Conservation (phyloP, 257 asterid genomes). For the Forsythia suspensa region DNA sequence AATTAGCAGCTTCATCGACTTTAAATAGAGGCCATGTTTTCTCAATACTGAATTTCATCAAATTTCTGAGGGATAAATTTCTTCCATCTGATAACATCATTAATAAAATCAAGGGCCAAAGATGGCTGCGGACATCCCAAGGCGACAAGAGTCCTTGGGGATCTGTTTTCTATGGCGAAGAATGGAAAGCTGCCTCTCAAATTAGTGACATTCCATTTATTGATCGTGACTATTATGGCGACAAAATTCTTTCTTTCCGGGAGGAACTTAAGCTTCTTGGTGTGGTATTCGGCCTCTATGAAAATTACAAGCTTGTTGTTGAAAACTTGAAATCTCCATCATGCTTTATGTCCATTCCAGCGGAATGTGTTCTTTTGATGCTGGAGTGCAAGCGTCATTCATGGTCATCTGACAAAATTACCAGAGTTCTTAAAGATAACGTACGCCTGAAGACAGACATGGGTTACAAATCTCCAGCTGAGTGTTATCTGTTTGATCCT, state of each 20-base stretch:
- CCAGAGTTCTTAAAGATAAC: slow-evolving; percentile 11
- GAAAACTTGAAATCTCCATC: slow-evolving; percentile 29
- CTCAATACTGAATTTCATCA: slow-evolving; percentile 37
- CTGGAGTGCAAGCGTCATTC: slow-evolving; percentile 21
- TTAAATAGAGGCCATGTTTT: slow-evolving; percentile 25
- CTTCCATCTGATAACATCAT: slow-evolving; percentile 31
- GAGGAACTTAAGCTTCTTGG: slow-evolving; percentile 33
- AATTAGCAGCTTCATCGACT: slow-evolving; percentile 25
- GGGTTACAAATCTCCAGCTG: slow-evolving; percentile 24
- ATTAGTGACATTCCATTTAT: slow-evolving; percentile 42
- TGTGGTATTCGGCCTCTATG: slow-evolving; percentile 23
- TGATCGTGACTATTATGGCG: slow-evolving; percentile 35
- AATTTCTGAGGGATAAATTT: slow-evolving; percentile 19
- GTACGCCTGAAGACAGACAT: slow-evolving; percentile 27
- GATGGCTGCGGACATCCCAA: slow-evolving; percentile 35
- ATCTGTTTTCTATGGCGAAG: slow-evolving; percentile 26
- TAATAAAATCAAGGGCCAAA: slow-evolving; percentile 3
- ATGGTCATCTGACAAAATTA: slow-evolving; percentile 14
- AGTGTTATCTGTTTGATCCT: slow-evolving; percentile 35
- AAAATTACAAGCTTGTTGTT: slow-evolving; percentile 23
- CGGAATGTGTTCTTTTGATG: slow-evolving; percentile 26
- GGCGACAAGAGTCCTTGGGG: slow-evolving; percentile 26
- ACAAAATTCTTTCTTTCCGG: slow-evolving; percentile 14
- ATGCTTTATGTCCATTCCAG: slow-evolving; percentile 2
- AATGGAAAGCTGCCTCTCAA: slow-evolving; percentile 38